Evolutionary conservation across 2,329 filamentous ascomycete genomes (phyloP).

Genomic region (Blastomyces silverae): DNA sequence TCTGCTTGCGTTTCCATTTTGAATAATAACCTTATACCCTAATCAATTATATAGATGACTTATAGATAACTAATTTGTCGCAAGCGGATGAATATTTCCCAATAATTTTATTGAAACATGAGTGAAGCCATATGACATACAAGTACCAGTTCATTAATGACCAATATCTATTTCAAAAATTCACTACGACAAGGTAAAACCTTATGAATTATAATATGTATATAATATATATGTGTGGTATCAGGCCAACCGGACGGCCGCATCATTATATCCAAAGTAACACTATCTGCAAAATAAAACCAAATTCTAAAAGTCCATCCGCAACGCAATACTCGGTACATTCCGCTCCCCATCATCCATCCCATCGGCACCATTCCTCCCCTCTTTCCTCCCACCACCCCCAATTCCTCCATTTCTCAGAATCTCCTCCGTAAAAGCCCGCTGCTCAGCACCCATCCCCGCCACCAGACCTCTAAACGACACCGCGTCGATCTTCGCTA

Average conservation of each 20-base stretch:
- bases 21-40: background rate
- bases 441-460: conserved; percentile 63
- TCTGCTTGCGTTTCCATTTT: background rate
- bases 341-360: conserved; percentile 50
- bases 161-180: background rate
- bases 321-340: conserved; percentile 78
- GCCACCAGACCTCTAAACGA: conserved; percentile 69
- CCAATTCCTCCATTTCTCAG: conserved; percentile 56
- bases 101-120: background rate
- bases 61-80: background rate
- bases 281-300: background rate
- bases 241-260: background rate
- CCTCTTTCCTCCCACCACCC: conserved; percentile 31
- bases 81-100: background rate
- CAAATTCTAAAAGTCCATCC: conserved; percentile 75
- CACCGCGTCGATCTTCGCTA: conserved; percentile 66
- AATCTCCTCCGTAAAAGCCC: conserved; percentile 71
- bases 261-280: conserved; percentile 1
- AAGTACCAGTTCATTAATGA: background rate
- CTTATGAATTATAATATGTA: too few relatives aligned
- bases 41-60: background rate
- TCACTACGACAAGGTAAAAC: too few relatives aligned
- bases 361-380: conserved; percentile 38
- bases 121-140: background rate
- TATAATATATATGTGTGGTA: background rate